Evolutionary conservation across 2,329 filamentous ascomycete genomes (phyloP).

Genomic region (Penicillium sp.): DNA sequence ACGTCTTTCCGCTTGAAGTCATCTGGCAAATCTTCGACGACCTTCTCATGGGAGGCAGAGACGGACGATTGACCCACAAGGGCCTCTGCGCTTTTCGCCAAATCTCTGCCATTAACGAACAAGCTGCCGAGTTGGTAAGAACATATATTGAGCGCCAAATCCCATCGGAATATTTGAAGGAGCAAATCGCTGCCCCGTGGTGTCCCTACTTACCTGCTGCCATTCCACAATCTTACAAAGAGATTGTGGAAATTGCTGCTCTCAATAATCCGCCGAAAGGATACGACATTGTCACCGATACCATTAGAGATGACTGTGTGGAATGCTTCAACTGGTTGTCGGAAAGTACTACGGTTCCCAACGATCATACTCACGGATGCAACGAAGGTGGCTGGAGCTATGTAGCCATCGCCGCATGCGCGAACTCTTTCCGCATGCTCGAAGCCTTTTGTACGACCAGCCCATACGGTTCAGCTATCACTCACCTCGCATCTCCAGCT

Average conservation of each 20-base stretch:
- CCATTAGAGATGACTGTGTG: conserved; percentile 10
- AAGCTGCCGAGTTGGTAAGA: neutral
- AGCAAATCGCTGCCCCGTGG: neutral
- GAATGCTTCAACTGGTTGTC: conserved; percentile 12
- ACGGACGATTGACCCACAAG: conserved; percentile 5
- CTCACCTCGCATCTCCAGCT: neutral
- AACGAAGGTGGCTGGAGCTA: conserved; percentile 17
- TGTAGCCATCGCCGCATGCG: conserved; percentile 5
- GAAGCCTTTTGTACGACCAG: conserved; percentile 1
- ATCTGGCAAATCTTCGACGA: conserved; percentile 8
- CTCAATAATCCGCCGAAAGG: neutral
- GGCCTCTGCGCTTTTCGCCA: conserved; percentile 2
- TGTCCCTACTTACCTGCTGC: neutral
- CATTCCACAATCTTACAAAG: neutral
- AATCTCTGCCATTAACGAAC: neutral
- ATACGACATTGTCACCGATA: conserved; percentile 8
- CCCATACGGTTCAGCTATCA: neutral
- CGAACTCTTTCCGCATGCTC: conserved; percentile 3
- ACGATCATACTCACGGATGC: neutral
- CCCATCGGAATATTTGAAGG: neutral
- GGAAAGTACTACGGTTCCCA: neutral
- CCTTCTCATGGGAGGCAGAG: neutral
- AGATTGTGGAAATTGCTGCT: neutral
- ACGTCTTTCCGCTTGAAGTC: conserved; percentile 7
- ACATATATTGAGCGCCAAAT: neutral